Percentiles rank a stretch among this genome's conserved stretches.
Conservation (phyloP, 2,329 filamentous ascomycete genomes). For the Alternaria infectoria region DNA sequence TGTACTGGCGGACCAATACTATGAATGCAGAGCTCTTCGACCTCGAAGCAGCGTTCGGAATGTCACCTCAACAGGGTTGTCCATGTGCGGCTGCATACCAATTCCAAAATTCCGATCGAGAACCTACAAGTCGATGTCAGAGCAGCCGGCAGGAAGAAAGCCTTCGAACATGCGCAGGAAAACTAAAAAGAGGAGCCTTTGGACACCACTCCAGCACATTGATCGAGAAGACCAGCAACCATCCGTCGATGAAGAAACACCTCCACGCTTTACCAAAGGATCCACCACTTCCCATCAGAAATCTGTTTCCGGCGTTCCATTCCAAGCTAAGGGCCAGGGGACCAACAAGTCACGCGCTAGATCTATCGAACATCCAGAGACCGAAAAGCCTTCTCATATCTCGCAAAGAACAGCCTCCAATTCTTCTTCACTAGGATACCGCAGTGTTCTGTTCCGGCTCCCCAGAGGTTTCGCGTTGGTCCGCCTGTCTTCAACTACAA, state of each 20-base stretch:
- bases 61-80: background rate
- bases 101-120: background rate
- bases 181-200: conserved; percentile 18
- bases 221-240: background rate
- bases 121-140: background rate
- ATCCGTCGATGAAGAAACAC: background rate
- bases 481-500: conserved; percentile 18
- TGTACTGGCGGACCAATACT: conserved; percentile 32
- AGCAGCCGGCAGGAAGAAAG: conserved; percentile 31
- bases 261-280: background rate
- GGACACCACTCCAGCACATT: conserved; percentile 23
- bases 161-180: conserved; percentile 8
- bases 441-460: conserved; percentile 26
- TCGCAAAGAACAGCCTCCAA: background rate
- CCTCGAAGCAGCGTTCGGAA: background rate
- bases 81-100: background rate
- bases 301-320: background rate
- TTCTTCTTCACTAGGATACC: background rate
- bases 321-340: background rate
- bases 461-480: conserved; percentile 33
- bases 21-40: conserved; percentile 15
- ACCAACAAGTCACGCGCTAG: background rate
- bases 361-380: background rate
- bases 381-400: background rate
- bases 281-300: background rate